These are phyloP conservation scores for Myriosclerotinia curreyana DNA, from an alignment of 2,329 filamentous ascomycete species.

Conservation along the genomic window DNA sequence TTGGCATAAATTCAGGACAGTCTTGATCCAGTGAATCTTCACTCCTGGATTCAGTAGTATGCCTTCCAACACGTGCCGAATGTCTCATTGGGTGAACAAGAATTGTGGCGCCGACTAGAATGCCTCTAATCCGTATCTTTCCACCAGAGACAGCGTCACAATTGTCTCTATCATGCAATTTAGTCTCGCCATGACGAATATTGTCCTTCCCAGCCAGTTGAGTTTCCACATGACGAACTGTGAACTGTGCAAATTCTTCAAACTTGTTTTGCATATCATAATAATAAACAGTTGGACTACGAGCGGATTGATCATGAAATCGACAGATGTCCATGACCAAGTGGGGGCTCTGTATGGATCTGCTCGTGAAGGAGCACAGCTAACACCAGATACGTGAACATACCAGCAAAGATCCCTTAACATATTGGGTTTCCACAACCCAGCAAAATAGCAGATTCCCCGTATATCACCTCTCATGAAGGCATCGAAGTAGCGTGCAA, in stretches of 20 bases:
- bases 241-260: not conserved
- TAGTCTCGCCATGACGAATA: not conserved
- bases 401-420: slow-evolving; percentile 1
- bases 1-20: not conserved
- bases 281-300: not conserved
- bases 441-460: not conserved
- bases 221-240: not conserved
- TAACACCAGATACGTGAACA: not conserved
- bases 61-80: not conserved
- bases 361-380: not conserved
- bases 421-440: not conserved
- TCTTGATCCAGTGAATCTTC: not conserved
- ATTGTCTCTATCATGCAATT: too few species aligned
- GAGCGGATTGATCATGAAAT: not conserved
- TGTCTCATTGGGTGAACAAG: not conserved
- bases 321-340: slow-evolving; percentile 11
- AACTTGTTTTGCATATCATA: not conserved
- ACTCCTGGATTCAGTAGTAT: not conserved
- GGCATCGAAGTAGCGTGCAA: not conserved
- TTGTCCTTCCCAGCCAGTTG: not conserved
- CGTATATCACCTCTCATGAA: not conserved
- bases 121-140: not conserved
- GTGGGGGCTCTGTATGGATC: not conserved
- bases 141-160: not conserved
- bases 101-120: not conserved